Conservation (phyloP, 176 grass and related monocot genomes). For the Leersia perrieri region DNA sequence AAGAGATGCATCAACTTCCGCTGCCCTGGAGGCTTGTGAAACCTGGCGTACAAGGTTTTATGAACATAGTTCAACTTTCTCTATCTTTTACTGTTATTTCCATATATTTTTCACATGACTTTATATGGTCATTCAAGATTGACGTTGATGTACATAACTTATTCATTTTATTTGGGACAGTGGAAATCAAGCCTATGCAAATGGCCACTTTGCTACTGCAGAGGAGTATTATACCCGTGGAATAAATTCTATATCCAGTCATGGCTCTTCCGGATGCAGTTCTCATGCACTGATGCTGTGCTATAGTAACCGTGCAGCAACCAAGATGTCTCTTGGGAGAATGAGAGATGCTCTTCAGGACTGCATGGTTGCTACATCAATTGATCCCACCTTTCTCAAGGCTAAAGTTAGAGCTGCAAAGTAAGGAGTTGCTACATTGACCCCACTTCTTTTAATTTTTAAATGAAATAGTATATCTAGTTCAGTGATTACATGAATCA, state of each 20-base stretch:
- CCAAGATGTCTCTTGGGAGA: conserved; percentile 84
- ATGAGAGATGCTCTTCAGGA: conserved; percentile 82
- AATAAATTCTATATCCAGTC: conserved; percentile 61
- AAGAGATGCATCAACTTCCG: conserved; percentile 33
- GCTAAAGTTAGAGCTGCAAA: conserved; percentile 88
- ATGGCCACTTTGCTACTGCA: conserved; percentile 75
- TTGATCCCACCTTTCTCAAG: conserved; percentile 72
- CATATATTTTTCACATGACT: not conserved
- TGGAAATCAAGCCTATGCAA: conserved; percentile 94
- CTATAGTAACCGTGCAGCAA: conserved; percentile 96
- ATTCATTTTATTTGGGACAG: conserved; percentile 51
- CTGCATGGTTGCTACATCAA: conserved; percentile 68
- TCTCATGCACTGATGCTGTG: conserved; percentile 76
- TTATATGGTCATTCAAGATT: conserved; percentile 14
- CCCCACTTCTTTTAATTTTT: not conserved
- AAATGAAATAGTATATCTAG: not conserved
- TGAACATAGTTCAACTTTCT: conserved; percentile 17
- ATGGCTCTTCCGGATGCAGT: conserved; percentile 46
- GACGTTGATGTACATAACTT: conserved; percentile 4
- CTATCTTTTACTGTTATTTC: conserved; percentile 7
- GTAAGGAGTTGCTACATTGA: conserved; percentile 47
- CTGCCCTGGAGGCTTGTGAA: conserved; percentile 60
- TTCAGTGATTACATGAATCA: not conserved
- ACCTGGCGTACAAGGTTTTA: conserved; percentile 88
- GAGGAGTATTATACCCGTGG: conserved; percentile 90